Evolutionary conservation across 169 alveolate genomes (phyloP).

Genomic region (Cryptosporidium canis): DNA sequence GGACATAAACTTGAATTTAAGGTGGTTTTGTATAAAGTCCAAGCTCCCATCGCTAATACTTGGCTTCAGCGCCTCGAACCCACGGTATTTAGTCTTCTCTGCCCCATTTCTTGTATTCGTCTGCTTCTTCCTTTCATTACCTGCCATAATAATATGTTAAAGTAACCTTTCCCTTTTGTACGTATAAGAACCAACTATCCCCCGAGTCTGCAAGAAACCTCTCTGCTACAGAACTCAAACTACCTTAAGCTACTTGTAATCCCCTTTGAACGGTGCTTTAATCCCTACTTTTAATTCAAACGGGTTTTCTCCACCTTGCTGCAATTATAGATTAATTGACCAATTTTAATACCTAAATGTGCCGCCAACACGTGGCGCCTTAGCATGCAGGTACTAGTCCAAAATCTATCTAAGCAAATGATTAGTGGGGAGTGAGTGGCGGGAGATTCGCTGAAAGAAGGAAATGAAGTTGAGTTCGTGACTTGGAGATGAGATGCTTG

Average conservation of each 20-base stretch:
- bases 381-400: not conserved
- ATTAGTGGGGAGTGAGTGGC: not conserved
- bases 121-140: not conserved
- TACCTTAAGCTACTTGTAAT: not conserved
- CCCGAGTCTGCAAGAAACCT: not conserved
- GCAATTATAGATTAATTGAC: not conserved
- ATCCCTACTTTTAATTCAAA: not conserved
- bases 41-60: conserved; percentile 21
- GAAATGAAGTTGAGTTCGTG: not conserved
- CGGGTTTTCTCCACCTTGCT: not conserved
- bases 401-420: not conserved
- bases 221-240: not conserved
- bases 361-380: not conserved
- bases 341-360: not conserved
- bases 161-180: not conserved
- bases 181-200: not conserved
- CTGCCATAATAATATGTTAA: not conserved
- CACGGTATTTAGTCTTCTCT: not conserved
- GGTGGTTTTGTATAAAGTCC: conserved; percentile 31
- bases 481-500: not conserved
- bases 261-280: not conserved
- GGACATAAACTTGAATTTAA: conserved; percentile 69
- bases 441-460: not conserved
- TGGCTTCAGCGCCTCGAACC: conserved; percentile 7
- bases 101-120: not conserved